Percentiles rank a stretch among this genome's conserved stretches.
These are phyloP conservation scores for Lepidium didymum DNA, from an alignment of 345 rosid genomes.

Conservation along the genomic window DNA sequence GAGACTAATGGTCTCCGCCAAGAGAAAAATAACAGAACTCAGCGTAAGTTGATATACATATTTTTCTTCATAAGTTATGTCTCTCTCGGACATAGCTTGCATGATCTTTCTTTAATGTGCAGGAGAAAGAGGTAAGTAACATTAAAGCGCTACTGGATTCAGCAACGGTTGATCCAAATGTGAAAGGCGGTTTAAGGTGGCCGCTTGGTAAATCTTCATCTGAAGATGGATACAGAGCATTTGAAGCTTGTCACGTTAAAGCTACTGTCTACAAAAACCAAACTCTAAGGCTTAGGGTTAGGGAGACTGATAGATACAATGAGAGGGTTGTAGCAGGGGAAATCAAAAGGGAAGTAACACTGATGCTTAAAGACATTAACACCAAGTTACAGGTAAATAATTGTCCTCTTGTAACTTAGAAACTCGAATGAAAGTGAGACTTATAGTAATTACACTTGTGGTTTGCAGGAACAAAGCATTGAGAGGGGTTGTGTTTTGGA, in stretches of 20 bases:
- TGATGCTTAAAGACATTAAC: constrained; percentile 45
- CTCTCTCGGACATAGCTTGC: background rate
- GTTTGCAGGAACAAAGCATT: constrained; percentile 14
- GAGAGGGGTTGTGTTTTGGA: constrained; percentile 1
- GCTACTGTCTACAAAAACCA: constrained; percentile 32
- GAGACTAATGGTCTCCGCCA: constrained; percentile 50
- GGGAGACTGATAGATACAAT: constrained; percentile 52
- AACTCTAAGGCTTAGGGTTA: constrained; percentile 40
- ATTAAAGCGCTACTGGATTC: constrained; percentile 38
- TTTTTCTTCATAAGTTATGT: background rate
- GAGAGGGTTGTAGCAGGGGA: constrained; percentile 37
- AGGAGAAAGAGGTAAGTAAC: constrained; percentile 54
- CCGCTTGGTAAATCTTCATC: constrained; percentile 37
- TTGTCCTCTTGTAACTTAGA: background rate
- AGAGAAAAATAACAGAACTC: constrained; percentile 34
- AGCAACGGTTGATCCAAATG: constrained; percentile 49
- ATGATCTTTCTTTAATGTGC: background rate
- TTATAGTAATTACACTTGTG: background rate
- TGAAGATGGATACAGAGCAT: constrained; percentile 33
- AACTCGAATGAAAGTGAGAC: background rate
- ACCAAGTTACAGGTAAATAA: constrained; percentile 28
- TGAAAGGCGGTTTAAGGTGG: constrained; percentile 74
- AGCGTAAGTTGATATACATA: constrained; percentile 29
- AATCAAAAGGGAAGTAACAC: constrained; percentile 29
- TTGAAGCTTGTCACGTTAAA: constrained; percentile 44